Base-by-base conservation (phyloP, 2,329 filamentous ascomycete genomes). In the Coniochaeta sp. region DNA sequence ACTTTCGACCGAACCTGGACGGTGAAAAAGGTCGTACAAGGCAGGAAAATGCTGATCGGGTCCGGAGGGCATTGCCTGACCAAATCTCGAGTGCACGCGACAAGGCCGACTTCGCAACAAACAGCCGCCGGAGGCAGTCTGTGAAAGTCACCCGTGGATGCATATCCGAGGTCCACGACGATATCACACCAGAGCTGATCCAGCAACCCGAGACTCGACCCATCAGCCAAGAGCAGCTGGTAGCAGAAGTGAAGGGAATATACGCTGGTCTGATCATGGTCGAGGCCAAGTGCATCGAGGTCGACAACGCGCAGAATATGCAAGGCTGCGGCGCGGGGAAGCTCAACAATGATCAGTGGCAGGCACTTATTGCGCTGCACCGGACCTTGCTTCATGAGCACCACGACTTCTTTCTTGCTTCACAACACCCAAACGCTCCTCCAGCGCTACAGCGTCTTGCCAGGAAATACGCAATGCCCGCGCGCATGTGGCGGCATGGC, bases 401-500 rank as follows among this genome's bases (percentile, higher is more conserved):
- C 61, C 89, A 93, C 61, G 90, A 93, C 63, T 93, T 93, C 67
- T 93, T 97, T 61, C 77, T 96, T 0, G 92, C 93, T 0, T 90
- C 86, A 0, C 92, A 97, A 65, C 92, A 98, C 68, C 93, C 91
- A 0, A 89, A 87, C 0, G 90, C 91, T 0, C 89, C 82, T 26
- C 79, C 80, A 0, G 84, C 87, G 0, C 71, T 98, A 0, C 81
- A 83, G 3, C 78, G 84, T 0, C 73, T 97, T 0, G 88, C 92
- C 0, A 81, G 82, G 0, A 93, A 95, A 63, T 96, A 96, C 66
- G 86, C 87, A 0, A 97, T 98, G 91, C 93, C 93, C 0, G 91
- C 90, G 0, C 79, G 93, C 0, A 95, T 98, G 90, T 98, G 93
- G 95, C 82, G 91, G 0, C 90, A 96, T 66, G 93, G 90, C 0